Evolutionary conservation across 2,329 filamentous ascomycete species (phyloP).

Genomic region (Cladosporium sp.): DNA sequence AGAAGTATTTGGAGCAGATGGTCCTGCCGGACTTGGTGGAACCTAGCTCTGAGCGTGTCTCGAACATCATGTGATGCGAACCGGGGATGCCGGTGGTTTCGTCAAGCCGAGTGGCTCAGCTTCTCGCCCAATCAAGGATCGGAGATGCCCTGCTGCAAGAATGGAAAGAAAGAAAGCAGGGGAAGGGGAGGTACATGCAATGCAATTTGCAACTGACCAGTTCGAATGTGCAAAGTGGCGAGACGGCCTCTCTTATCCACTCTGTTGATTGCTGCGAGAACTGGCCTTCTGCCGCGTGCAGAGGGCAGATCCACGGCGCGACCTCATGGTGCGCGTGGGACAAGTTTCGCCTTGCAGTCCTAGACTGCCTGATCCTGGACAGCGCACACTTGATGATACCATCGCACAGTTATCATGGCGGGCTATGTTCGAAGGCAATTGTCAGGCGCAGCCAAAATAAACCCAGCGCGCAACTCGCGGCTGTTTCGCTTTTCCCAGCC

Average conservation of each 20-base stretch:
- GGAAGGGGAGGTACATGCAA: background rate
- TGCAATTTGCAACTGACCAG: too few relatives aligned
- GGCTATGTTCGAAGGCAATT: background rate
- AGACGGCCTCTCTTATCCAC: background rate
- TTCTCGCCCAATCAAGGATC: constrained; percentile 6
- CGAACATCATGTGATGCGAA: constrained; percentile 1
- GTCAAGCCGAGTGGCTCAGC: constrained; percentile 12
- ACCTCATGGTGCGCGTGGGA: background rate
- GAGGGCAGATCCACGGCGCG: background rate
- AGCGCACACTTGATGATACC: background rate
- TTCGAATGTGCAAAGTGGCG: background rate
- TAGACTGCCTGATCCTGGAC: background rate
- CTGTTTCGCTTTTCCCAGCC: background rate
- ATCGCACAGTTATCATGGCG: background rate
- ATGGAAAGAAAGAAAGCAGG: constrained; percentile 1
- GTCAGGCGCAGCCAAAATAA: background rate
- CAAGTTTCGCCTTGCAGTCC: constrained; percentile 3
- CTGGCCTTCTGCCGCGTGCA: background rate
- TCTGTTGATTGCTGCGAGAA: background rate
- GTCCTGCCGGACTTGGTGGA: background rate
- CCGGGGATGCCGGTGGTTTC: constrained; percentile 3
- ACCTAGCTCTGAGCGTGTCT: constrained; percentile 1
- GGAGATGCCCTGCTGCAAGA: background rate
- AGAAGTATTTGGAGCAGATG: constrained; percentile 5
- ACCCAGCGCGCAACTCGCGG: constrained; percentile 2